Evolutionary conservation across 78 protist species (phyloP).

Genomic region (Reticulomyxa filosa): DNA sequence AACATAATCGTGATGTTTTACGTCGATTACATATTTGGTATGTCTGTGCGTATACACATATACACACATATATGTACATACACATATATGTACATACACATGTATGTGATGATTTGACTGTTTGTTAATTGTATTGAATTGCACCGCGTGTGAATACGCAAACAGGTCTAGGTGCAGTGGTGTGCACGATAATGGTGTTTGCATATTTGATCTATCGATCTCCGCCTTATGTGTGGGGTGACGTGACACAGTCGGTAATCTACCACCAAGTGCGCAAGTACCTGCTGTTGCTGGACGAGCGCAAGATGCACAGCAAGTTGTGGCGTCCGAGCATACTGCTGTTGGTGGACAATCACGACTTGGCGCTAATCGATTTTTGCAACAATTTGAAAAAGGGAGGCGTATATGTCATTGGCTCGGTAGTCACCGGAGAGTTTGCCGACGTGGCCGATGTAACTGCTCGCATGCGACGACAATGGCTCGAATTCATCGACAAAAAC

Average conservation of each 20-base stretch:
- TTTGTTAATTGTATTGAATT: neutral
- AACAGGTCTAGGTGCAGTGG: neutral
- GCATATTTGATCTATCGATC: neutral
- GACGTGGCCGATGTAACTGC: neutral
- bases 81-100: neutral
- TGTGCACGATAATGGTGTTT: neutral
- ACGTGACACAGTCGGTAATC: conserved; percentile 33
- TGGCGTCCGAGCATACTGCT: conserved; percentile 14
- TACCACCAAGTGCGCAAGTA: conserved; percentile 36
- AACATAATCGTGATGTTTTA: conserved; percentile 11
- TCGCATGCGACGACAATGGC: neutral
- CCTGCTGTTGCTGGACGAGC: neutral
- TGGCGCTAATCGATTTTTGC: conserved; percentile 13
- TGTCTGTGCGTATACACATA: neutral
- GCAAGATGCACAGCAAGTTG: neutral
- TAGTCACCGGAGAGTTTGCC: neutral
- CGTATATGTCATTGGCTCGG: conserved; percentile 22
- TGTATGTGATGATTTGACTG: neutral
- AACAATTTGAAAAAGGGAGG: conserved; percentile 49
- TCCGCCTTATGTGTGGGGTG: conserved; percentile 26
- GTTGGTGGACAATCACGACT: neutral
- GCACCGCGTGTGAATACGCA: neutral
- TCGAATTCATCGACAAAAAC: neutral
- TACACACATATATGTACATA: no score
- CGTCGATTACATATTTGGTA: neutral